These are phyloP conservation scores for Pseudogymnoascus sp. DNA, from an alignment of 2,329 filamentous ascomycete genomes.

Conservation along the genomic window DNA sequence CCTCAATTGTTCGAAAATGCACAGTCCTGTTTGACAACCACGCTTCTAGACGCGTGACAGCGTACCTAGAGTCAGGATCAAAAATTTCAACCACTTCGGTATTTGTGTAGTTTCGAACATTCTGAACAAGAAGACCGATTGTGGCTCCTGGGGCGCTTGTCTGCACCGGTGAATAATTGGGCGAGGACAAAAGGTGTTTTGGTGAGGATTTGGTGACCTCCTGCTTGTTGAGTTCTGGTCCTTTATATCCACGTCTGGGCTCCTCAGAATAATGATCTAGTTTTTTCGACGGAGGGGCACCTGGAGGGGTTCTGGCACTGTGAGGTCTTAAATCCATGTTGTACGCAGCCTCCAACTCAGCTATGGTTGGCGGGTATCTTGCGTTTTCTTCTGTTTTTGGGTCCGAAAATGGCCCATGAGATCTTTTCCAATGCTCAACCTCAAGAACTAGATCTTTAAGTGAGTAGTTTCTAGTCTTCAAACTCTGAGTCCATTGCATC, in stretches of 20 bases:
- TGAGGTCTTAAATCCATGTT: not conserved
- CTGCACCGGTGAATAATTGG: not conserved
- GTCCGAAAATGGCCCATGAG: not conserved
- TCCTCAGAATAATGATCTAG: not conserved
- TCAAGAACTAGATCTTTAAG: constrained; percentile 14
- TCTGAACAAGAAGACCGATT: not conserved
- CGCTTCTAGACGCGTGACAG: not conserved
- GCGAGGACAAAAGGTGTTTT: not conserved
- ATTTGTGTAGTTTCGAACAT: not conserved
- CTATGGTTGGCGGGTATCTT: constrained; percentile 3
- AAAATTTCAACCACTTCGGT: not conserved
- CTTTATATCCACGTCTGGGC: not conserved
- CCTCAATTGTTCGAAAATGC: not conserved
- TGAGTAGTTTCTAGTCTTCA: constrained; percentile 16
- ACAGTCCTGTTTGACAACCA: constrained; percentile 4
- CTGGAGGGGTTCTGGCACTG: not conserved
- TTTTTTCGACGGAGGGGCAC: not conserved
- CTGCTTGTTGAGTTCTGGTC: not conserved
- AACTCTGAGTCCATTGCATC: constrained; percentile 21
- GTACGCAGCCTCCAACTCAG: not conserved
- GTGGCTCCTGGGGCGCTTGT: not conserved
- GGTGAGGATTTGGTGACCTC: not conserved
- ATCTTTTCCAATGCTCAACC: constrained; percentile 17
- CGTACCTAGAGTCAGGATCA: not conserved
- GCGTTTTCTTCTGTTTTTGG: not conserved